A percentile compares a stretch with the other conserved stretches of the same genome.
Evolutionary conservation across 2,329 filamentous ascomycete species (phyloP).

Genomic region (Colletotrichum tofieldiae): DNA sequence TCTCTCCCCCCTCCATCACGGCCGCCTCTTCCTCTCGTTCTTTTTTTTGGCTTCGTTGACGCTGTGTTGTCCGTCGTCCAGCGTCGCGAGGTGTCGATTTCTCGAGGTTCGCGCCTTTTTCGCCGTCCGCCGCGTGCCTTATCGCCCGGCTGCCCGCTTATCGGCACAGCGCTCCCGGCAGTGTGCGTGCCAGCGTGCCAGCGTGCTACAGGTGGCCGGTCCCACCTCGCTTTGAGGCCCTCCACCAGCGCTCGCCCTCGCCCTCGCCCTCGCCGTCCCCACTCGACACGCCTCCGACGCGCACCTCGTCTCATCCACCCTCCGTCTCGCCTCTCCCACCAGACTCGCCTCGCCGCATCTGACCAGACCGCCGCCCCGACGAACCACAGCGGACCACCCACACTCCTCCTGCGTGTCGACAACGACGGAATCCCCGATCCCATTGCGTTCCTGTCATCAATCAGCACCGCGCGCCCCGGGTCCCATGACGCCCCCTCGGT

Average conservation of each 20-base stretch:
- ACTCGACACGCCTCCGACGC: neutral
- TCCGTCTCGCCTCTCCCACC: neutral
- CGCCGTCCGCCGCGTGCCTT: neutral
- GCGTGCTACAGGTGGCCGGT: neutral
- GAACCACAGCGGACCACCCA: neutral
- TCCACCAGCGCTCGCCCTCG: conserved; percentile 4
- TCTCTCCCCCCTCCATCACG: neutral
- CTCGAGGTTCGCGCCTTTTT: conserved; percentile 21
- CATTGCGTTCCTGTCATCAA: conserved; percentile 21
- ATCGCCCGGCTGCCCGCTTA: neutral
- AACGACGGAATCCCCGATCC: neutral
- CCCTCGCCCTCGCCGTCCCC: neutral
- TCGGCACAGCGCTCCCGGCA: neutral
- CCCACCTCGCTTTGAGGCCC: conserved; percentile 25
- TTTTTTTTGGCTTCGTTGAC: neutral
- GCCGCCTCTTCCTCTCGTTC: neutral
- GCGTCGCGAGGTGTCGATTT: conserved; percentile 12
- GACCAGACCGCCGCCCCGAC: neutral
- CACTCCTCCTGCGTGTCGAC: neutral
- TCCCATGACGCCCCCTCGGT: neutral
- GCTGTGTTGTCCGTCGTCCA: neutral
- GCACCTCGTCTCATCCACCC: neutral
- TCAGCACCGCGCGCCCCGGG: neutral
- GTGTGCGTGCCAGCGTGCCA: neutral
- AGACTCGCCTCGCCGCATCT: neutral